These are phyloP conservation scores for Yamadazyma oceani DNA, from an alignment of 1,139 yeast species.

Conservation along the genomic window DNA sequence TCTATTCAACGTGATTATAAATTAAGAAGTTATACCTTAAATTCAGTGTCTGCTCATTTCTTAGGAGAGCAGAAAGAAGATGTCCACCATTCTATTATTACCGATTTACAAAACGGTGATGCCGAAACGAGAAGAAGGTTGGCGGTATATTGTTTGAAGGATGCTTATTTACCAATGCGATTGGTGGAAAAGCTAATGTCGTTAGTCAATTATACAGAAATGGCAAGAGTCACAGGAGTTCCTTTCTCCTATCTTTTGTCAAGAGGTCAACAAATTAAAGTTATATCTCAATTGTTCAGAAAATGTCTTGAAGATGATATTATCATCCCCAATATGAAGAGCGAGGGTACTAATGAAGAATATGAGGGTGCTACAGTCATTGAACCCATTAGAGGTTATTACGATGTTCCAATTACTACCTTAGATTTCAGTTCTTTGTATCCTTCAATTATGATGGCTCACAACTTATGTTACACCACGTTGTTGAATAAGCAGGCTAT, in stretches of 20 bases:
- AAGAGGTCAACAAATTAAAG: conserved; percentile 97
- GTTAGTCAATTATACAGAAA: conserved; percentile 93
- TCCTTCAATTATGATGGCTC: conserved; percentile 99
- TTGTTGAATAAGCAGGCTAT: conserved; percentile 70
- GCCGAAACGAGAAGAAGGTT: conserved; percentile 90
- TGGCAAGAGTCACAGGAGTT: conserved; percentile 99
- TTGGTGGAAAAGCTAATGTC: conserved; percentile 93
- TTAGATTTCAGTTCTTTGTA: conserved; percentile 96
- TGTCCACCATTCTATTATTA: conserved; percentile 94
- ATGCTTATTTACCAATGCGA: conserved; percentile 88
- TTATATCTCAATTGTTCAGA: conserved; percentile 89
- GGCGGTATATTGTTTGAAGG: conserved; percentile 96
- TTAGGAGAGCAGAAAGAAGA: conserved; percentile 96
- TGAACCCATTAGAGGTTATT: conserved; percentile 93
- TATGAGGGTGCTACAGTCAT: conserved; percentile 99
- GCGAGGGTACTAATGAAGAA: conserved; percentile 83
- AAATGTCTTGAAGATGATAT: conserved; percentile 84
- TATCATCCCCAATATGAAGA: conserved; percentile 86
- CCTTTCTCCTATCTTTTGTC: conserved; percentile 87
- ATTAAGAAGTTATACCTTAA: conserved; percentile 88
- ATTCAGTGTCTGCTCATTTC: conserved; percentile 94
- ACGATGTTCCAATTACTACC: conserved; percentile 96
- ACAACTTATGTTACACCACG: conserved; percentile 93
- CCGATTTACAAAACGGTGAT: conserved; percentile 90
- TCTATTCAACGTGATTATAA: conserved; percentile 94